Evolutionary conservation across 2,329 filamentous ascomycete species (phyloP).

Genomic region (Penicillium sp.): DNA sequence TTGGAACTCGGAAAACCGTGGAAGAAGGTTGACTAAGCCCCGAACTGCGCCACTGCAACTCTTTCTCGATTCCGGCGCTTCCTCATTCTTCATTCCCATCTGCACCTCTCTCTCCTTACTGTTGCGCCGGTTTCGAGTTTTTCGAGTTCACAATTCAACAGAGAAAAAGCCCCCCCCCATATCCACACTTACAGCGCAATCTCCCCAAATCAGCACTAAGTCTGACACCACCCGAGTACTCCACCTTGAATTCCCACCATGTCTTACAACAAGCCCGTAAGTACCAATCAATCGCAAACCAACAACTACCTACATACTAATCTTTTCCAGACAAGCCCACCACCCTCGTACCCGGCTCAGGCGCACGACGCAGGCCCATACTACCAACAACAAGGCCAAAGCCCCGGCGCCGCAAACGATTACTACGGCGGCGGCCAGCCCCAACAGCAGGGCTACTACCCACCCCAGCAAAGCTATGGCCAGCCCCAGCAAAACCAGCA

Average conservation of each 20-base stretch:
- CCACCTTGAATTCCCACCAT: conserved; percentile 22
- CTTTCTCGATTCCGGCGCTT: neutral
- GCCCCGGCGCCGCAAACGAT: conserved; percentile 27
- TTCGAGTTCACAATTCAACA: neutral
- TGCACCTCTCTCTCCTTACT: neutral
- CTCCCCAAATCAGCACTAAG: conserved; percentile 4
- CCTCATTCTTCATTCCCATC: neutral
- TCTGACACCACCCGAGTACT: conserved; percentile 2
- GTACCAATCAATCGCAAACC: conserved; percentile 6
- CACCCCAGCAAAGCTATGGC: conserved; percentile 25
- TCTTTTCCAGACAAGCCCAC: conserved; percentile 31
- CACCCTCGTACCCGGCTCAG: conserved; percentile 40
- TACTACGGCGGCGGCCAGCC: conserved; percentile 35
- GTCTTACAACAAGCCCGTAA: conserved; percentile 37
- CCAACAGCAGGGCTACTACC: conserved; percentile 26
- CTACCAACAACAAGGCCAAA: conserved; percentile 24
- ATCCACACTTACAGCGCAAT: conserved; percentile 1
- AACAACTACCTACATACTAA: neutral
- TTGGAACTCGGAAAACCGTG: neutral
- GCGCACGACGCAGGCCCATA: conserved; percentile 36
- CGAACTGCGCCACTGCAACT: neutral
- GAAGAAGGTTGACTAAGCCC: conserved; percentile 5
- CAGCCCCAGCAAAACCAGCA: conserved; percentile 33
- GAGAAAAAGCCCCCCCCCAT: neutral
- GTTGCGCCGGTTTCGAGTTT: neutral